Evolutionary conservation across 495 filamentous ascomycete species (phyloP).

Genomic region (Diplogelasinospora grovesii): DNA sequence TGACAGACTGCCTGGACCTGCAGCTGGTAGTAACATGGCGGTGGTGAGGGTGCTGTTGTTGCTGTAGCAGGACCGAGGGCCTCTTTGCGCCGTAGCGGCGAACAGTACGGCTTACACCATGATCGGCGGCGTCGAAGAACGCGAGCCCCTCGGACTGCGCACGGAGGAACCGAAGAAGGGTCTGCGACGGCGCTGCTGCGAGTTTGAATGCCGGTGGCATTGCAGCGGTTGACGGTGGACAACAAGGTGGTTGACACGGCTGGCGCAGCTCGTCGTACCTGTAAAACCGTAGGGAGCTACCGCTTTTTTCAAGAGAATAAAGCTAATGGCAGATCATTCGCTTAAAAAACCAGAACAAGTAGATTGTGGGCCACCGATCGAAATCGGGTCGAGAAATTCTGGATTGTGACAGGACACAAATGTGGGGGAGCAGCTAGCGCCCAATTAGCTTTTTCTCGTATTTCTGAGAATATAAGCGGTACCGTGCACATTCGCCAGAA

Average conservation of each 20-base stretch:
- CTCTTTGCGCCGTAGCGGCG: constrained; percentile 3
- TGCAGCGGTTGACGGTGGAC: constrained; percentile 9
- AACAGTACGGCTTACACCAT: constrained; percentile 9
- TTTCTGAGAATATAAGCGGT: no score
- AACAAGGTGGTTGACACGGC: no score
- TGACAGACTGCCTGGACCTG: constrained; percentile 8
- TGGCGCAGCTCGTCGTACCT: not conserved
- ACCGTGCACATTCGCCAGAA: no score
- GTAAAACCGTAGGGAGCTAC: not conserved
- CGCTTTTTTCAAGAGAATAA: no score
- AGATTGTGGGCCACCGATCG: no score
- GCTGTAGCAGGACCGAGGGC: no score
- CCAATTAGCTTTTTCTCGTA: no score
- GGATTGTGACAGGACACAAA: no score
- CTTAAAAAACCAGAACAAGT: no score
- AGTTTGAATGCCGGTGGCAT: constrained; percentile 32
- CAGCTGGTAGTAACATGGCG: constrained; percentile 18
- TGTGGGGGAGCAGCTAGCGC: no score
- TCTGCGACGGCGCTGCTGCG: constrained; percentile 50
- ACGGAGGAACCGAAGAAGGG: constrained; percentile 55
- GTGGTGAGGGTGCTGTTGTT: constrained; percentile 3
- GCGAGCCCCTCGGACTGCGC: constrained; percentile 51
- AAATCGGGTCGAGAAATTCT: no score
- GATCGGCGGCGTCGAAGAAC: constrained; percentile 40
- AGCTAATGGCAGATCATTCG: no score